Evolutionary conservation across 2,329 filamentous ascomycete genomes (phyloP).

Genomic region (Allantophomopsis cytisporea): DNA sequence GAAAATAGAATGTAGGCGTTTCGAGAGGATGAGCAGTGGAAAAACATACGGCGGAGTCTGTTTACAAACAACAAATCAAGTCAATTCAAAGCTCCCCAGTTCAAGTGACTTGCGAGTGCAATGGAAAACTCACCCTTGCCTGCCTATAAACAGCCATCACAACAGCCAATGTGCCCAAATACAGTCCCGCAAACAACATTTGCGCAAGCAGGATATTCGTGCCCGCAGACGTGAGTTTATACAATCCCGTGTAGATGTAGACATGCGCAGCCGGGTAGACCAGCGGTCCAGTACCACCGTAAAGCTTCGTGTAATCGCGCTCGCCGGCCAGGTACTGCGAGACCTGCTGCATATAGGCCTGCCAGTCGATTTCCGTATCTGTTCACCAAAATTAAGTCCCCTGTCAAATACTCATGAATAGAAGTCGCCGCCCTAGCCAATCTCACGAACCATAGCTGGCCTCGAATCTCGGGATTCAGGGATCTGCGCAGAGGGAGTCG

Average conservation of each 20-base stretch:
- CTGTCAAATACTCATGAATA: too few species aligned
- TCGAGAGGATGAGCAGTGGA: conserved; percentile 74
- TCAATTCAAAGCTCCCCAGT: neutral
- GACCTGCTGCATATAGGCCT: conserved; percentile 92
- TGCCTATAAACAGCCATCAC: conserved; percentile 74
- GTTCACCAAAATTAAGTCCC: neutral
- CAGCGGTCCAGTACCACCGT: conserved; percentile 79
- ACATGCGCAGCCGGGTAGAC: conserved; percentile 94
- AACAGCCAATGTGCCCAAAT: conserved; percentile 59
- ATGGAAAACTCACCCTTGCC: conserved; percentile 40
- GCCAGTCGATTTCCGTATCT: conserved; percentile 99
- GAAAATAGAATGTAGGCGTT: conserved; percentile 88
- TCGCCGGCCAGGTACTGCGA: conserved; percentile 69
- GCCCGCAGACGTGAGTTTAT: conserved; percentile 65
- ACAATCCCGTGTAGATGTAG: conserved; percentile 74
- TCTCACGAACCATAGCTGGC: too few species aligned
- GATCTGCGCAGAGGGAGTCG: too few species aligned
- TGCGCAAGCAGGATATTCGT: conserved; percentile 70
- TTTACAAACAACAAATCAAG: conserved; percentile 1
- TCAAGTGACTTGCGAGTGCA: neutral
- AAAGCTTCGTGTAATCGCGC: conserved; percentile 74
- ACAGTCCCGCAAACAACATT: conserved; percentile 66
- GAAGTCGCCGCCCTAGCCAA: too few species aligned
- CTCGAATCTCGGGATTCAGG: too few species aligned
- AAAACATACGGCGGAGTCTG: conserved; percentile 79